Conservation (phyloP, 2,329 filamentous ascomycete species). For the Rhytidhysteron rufulum region DNA sequence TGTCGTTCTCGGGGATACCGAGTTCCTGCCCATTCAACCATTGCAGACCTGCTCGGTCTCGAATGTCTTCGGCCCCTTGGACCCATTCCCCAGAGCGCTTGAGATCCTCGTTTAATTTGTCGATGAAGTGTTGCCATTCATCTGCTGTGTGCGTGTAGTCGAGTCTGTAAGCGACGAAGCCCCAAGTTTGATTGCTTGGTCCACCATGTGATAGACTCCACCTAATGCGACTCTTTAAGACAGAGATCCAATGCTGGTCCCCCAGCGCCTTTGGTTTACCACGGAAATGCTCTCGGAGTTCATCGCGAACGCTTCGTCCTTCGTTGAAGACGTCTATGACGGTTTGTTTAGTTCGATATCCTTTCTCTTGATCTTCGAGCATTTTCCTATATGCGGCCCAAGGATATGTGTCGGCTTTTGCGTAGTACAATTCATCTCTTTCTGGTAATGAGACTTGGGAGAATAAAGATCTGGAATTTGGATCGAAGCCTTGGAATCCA, state of each 20-base stretch:
- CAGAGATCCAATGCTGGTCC: constrained; percentile 17
- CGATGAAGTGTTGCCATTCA: constrained; percentile 14
- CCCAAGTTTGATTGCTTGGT: constrained; percentile 10
- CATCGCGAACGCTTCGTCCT: constrained; percentile 9
- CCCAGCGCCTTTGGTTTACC: constrained; percentile 6
- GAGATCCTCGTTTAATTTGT: constrained; percentile 11
- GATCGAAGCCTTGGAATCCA: constrained; percentile 13
- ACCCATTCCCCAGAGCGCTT: constrained; percentile 12
- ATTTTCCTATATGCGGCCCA: constrained; percentile 4
- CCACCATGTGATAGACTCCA: constrained; percentile 10
- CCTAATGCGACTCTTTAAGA: constrained; percentile 12
- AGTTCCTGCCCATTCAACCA: constrained; percentile 12
- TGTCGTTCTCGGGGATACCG: constrained; percentile 16
- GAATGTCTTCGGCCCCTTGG: constrained; percentile 11
- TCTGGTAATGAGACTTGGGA: background rate
- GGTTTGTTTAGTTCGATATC: constrained; percentile 10
- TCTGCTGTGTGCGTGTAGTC: constrained; percentile 13
- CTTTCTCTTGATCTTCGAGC: background rate
- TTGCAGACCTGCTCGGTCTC: constrained; percentile 6
- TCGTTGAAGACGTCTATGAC: constrained; percentile 13
- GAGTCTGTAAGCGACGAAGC: constrained; percentile 17
- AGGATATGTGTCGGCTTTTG: constrained; percentile 6
- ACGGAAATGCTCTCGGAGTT: constrained; percentile 9
- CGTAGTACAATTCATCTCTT: constrained; percentile 4
- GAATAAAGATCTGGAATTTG: constrained; percentile 4